Conservation (phyloP, 768 basidiomycete species). For the Epithele typhae region DNA sequence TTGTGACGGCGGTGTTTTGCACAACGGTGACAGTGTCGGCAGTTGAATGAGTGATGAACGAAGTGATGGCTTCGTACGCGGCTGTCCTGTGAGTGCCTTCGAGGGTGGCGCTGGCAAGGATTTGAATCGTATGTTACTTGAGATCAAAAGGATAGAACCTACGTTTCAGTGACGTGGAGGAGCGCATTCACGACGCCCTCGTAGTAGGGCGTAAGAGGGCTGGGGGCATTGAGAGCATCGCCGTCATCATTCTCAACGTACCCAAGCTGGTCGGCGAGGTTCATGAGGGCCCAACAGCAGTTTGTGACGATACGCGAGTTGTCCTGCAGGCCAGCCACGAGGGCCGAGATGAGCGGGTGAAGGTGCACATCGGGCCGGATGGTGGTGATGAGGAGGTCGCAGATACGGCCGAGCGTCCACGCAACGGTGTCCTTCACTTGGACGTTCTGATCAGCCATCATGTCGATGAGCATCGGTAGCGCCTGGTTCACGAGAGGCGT, state of each 20-base stretch:
- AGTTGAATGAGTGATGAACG: conserved; percentile 78
- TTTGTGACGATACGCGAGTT: conserved; percentile 85
- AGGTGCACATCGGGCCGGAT: conserved; percentile 91
- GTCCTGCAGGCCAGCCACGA: conserved; percentile 78
- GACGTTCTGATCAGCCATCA: conserved; percentile 84
- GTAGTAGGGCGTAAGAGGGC: conserved; percentile 84
- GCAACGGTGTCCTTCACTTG: conserved; percentile 97
- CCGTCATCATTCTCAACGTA: conserved; percentile 60
- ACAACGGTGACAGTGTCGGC: conserved; percentile 77
- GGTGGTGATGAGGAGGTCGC: conserved; percentile 78
- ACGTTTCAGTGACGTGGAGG: conserved; percentile 86
- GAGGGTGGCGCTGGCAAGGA: conserved; percentile 57
- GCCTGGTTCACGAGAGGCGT: conserved; percentile 92
- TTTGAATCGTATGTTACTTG: neutral
- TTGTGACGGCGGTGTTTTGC: conserved; percentile 73
- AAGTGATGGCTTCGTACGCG: conserved; percentile 93
- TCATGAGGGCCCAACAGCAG: conserved; percentile 97
- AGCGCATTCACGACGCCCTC: conserved; percentile 83
- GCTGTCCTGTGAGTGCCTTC: conserved; percentile 92
- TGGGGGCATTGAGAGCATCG: conserved; percentile 45
- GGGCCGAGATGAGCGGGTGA: conserved; percentile 73
- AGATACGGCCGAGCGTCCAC: conserved; percentile 96
- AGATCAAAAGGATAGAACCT: conserved; percentile 19
- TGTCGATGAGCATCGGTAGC: conserved; percentile 86
- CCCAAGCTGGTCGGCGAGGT: conserved; percentile 86